Evolutionary conservation across 805 yeast species (phyloP), one percentile per base, ranked within the genome.

Genomic region (Pichia kluyveri): DNA sequence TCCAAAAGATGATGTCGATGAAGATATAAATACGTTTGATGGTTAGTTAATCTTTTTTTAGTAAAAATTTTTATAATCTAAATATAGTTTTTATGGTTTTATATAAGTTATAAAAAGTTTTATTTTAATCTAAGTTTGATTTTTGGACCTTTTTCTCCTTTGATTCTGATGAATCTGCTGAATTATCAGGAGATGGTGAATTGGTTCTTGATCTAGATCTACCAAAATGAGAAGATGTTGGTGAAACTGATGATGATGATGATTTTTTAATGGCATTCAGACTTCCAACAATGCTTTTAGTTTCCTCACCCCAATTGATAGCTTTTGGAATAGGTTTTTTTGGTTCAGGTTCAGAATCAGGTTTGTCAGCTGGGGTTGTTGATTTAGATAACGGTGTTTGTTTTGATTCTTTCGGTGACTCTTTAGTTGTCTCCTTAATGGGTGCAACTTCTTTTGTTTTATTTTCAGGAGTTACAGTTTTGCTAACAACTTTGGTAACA

Each of bases 81-180:
- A 5, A 14, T 30, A 12, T 6, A 11, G 32, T 11, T 30, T 30
- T 11, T 30, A 30, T 30, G 14, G 18, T 23, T 19, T 11, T 19
- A 39, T 5, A 23, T 12, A 34, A 19, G 15, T 39, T 39, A 39
- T 27, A 39, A 23, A 39, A n/a, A 12, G 15, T 26, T 38, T 9
- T 53, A 55, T 41, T 54, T 57, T 12, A 58, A 47, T 42, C 48
- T 57, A 28, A 57, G 31, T 32, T 57, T 59, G 23, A 58, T 53
- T 39, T 55, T 56, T 14, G 54, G 54, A 18, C 42, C 41, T 23
- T 38, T 39, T 40, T 15, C 37, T 50, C 40, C 28, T 38, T 37
- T n/a, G 37, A 28, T 10, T 30, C 32, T 30, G 32, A 30, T 30
- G 32, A 30, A 10, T 30, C 32, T 30, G 17, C 28, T 26, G n/a